A percentile compares a stretch with the other conserved stretches of the same genome.
Evolutionary conservation across 2,329 filamentous ascomycete genomes (phyloP).

Genomic region (Atkinsonella texensis): DNA sequence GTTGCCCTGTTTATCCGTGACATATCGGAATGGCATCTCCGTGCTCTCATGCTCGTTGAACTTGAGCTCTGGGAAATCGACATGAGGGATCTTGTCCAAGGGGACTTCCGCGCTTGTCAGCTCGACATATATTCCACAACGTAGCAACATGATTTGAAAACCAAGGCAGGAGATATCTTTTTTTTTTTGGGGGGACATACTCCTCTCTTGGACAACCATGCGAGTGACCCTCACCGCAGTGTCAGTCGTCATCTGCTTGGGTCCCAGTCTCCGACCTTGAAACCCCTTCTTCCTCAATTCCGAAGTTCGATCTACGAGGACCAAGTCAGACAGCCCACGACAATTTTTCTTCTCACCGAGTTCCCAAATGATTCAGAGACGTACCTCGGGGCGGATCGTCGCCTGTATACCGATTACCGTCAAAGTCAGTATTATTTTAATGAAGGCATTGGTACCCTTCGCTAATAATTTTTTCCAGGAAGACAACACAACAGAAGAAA

Average conservation of each 20-base stretch:
- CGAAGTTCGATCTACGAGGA: conserved; percentile 70
- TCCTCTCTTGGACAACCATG: conserved; percentile 72
- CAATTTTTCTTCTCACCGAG: neutral
- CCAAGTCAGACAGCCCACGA: conserved; percentile 1
- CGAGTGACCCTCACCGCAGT: conserved; percentile 91
- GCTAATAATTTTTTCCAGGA: no score
- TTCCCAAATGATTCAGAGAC: conserved; percentile 14
- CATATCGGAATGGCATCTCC: conserved; percentile 96
- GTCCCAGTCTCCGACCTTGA: conserved; percentile 71
- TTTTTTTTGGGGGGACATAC: conserved; percentile 33
- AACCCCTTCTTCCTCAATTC: conserved; percentile 93
- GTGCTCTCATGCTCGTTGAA: conserved; percentile 89
- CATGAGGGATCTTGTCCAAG: conserved; percentile 65
- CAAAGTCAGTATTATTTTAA: neutral
- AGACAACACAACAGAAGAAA: neutral
- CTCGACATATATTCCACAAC: neutral
- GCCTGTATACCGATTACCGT: conserved; percentile 35
- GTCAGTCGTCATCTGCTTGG: conserved; percentile 96
- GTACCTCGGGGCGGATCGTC: conserved; percentile 88
- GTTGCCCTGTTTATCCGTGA: conserved; percentile 59
- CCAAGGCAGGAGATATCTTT: neutral
- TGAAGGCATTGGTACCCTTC: neutral
- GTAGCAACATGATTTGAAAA: neutral
- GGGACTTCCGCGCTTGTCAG: conserved; percentile 40
- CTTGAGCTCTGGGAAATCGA: conserved; percentile 81